Percentiles rank a stretch among this genome's conserved stretches.
Evolutionary conservation across 306 rosid genomes (phyloP).

Genomic region (Vigna radiata): DNA sequence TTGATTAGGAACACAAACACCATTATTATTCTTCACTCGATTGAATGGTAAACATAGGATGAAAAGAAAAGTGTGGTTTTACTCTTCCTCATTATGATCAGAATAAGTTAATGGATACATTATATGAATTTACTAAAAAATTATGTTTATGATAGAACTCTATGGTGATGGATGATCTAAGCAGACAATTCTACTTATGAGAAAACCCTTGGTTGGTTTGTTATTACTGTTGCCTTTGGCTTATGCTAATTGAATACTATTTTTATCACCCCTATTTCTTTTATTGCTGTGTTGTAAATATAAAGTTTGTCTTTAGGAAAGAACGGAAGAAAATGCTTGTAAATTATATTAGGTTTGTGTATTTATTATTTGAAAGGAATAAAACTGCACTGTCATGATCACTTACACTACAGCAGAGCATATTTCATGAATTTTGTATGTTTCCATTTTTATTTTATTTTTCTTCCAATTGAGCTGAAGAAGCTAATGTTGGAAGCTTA

Average conservation of each 20-base stretch:
- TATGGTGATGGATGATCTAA: not conserved
- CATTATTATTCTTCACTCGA: conserved; percentile 34
- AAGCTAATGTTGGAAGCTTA: too few species aligned
- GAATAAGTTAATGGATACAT: not conserved
- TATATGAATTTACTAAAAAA: not conserved
- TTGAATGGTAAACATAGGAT: conserved; percentile 2
- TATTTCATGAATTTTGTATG: not conserved
- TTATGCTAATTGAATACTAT: not conserved
- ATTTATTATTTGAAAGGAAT: not conserved
- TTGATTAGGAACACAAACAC: conserved; percentile 6
- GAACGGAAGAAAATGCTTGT: not conserved
- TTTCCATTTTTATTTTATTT: not conserved
- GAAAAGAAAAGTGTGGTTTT: conserved; percentile 7
- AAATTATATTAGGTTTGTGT: not conserved
- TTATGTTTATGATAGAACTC: conserved; percentile 1
- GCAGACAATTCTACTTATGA: not conserved
- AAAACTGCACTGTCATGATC: too few species aligned
- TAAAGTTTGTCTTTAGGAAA: not conserved
- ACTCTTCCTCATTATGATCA: not conserved
- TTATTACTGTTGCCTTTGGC: not conserved
- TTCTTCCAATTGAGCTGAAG: too few species aligned
- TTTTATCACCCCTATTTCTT: not conserved
- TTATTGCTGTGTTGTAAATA: not conserved
- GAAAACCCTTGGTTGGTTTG: not conserved
- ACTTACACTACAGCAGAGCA: not conserved